phyloP scores from a whole-genome alignment of 345 rosid genomes.

The Erysimum cheiranthoides region DNA sequence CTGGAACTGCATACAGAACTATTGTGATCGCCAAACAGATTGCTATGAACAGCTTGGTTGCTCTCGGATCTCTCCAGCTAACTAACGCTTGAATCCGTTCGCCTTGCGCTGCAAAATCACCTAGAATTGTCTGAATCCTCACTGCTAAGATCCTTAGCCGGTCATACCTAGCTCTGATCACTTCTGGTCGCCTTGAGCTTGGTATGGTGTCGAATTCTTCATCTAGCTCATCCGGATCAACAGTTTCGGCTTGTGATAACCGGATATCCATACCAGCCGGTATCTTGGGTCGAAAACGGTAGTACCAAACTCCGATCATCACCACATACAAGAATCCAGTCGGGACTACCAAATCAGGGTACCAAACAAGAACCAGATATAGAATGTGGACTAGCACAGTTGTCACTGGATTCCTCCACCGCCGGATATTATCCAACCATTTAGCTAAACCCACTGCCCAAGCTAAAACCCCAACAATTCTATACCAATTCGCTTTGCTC shows the following conservation, averaged over 20 bases:
- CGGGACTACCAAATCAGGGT: constrained; percentile 88
- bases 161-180: constrained; percentile 78
- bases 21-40: constrained; percentile 76
- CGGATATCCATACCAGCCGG: constrained; percentile 95
- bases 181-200: constrained; percentile 73
- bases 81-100: constrained; percentile 89
- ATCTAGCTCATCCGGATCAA: constrained; percentile 87
- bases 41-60: constrained; percentile 85
- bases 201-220: constrained; percentile 97
- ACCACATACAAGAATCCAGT: constrained; percentile 84
- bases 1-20: constrained; percentile 74
- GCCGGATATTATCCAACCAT: constrained; percentile 78
- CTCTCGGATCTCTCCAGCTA: constrained; percentile 99
- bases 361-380: constrained; percentile 94
- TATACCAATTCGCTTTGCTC: constrained; percentile 94
- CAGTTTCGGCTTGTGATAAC: constrained; percentile 80
- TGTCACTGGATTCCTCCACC: constrained; percentile 91
- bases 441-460: constrained; percentile 94
- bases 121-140: constrained; percentile 88
- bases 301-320: constrained; percentile 92
- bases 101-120: constrained; percentile 95
- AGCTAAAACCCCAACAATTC: constrained; percentile 88
- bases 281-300: constrained; percentile 81
- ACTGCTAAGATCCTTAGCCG: constrained; percentile 82
- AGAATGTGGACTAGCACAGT: constrained; percentile 82